Evolutionary conservation across 495 filamentous ascomycete genomes (phyloP), one percentile per base, ranked within the genome.

Genomic region (Ramalina intermedia): DNA sequence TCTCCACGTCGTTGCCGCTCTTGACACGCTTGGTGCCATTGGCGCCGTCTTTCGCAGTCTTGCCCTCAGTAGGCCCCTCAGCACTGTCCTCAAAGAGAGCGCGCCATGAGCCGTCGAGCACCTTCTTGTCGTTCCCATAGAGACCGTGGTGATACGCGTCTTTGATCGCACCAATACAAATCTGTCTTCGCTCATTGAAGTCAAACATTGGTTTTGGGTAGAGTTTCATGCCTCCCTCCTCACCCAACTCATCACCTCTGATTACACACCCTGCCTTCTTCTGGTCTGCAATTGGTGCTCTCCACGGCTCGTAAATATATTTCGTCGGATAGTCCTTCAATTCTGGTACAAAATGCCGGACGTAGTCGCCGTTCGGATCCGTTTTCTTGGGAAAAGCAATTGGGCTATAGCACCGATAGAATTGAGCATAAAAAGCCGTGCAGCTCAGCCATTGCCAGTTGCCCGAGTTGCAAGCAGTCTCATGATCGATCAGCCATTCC

Each of bases 371-470:
- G 4, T 75, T 66, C 16, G 71, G 69, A 62, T 85, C 81, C 72
- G 73, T 80, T 55, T 82, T 84, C 60, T 76, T 70, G 9, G 75
- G 74, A 58, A 85, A 85, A 0, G 78, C 71, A 39, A 84, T 58
- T 0, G 81, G 81, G 26, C 66, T 73, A 53, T 86, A 86, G 54
- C 73, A 77, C 11, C 79, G 72, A 53, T 76, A 81, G 61, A 78
- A 86, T 55, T 79, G 74, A 1, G 68, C 52, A 49, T 69, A 82
- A 59, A 85, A 86, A 0, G 82, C 82, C 0, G 78, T 80, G 58
- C 81, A 84, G 20, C 69, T 72, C n/a, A 86, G 62, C 81, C 81
- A 85, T 58, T 82, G 78, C 82, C 80, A 86, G 43, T 86, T 85
- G 0, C 81, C 82, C 0, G 69, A 65, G 50, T 85, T 86, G 41